These are phyloP conservation scores for Tephrocybe sp. DNA, from an alignment of 768 basidiomycete genomes.

Conservation along the genomic window DNA sequence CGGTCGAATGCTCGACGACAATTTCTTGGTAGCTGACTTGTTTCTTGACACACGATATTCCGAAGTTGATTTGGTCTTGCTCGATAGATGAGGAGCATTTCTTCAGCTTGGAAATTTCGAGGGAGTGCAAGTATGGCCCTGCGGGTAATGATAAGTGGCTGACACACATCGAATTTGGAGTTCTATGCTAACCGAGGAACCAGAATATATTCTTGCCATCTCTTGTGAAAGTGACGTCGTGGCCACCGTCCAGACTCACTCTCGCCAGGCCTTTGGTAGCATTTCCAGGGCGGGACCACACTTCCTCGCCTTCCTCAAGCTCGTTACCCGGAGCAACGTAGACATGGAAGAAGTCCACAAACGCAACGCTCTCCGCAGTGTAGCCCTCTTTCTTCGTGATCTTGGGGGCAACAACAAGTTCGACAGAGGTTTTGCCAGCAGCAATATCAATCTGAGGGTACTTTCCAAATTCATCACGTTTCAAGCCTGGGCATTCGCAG, in stretches of 20 bases:
- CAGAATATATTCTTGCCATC: constrained; percentile 69
- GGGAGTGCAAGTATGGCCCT: constrained; percentile 65
- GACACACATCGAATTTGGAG: neutral
- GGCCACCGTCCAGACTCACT: constrained; percentile 71
- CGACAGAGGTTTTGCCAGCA: constrained; percentile 54
- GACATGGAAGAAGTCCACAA: constrained; percentile 69
- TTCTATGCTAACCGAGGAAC: constrained; percentile 58
- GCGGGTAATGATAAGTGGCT: neutral
- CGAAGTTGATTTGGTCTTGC: constrained; percentile 52
- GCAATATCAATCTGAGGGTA: constrained; percentile 49
- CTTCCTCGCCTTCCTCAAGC: constrained; percentile 36
- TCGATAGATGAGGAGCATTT: constrained; percentile 48
- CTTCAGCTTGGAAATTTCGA: constrained; percentile 52
- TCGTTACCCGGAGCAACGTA: constrained; percentile 48
- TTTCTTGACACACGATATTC: constrained; percentile 57
- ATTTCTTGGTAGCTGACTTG: constrained; percentile 60
- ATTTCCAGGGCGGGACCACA: constrained; percentile 73
- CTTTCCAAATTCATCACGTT: constrained; percentile 46
- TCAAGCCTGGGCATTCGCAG: constrained; percentile 39
- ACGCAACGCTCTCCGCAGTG: constrained; percentile 45
- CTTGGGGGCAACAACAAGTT: constrained; percentile 45
- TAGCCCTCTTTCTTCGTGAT: constrained; percentile 13
- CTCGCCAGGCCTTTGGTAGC: constrained; percentile 59
- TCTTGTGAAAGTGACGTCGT: constrained; percentile 60
- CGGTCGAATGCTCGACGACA: constrained; percentile 56